Percentiles rank a stretch among this genome's conserved stretches.
Evolutionary conservation across 2,329 filamentous ascomycete species (phyloP).

Genomic region (Aspergillus hiratsukae): DNA sequence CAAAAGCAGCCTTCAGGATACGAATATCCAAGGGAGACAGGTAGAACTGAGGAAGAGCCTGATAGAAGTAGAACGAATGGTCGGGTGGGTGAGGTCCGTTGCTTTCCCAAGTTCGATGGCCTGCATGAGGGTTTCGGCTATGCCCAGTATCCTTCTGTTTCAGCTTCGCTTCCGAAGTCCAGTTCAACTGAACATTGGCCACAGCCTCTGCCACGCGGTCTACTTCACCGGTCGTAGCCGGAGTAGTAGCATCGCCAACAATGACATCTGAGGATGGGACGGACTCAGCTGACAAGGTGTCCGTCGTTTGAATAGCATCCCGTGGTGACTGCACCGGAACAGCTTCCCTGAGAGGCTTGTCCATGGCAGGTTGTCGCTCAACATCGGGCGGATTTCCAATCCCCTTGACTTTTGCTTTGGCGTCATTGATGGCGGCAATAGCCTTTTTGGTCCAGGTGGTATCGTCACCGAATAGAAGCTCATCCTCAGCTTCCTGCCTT

Average conservation of each 20-base stretch:
- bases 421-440: constrained; percentile 65
- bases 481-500: constrained; percentile 79
- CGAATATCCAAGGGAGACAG: constrained; percentile 87
- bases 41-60: constrained; percentile 81
- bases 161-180: constrained; percentile 14
- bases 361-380: constrained; percentile 48
- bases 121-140: constrained; percentile 3
- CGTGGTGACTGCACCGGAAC: constrained; percentile 47
- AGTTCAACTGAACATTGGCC: constrained; percentile 16
- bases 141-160: constrained; percentile 20
- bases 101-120: constrained; percentile 23
- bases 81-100: constrained; percentile 47
- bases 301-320: constrained; percentile 43
- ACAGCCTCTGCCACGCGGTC: constrained; percentile 23
- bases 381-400: constrained; percentile 61
- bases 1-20: constrained; percentile 85
- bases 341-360: constrained; percentile 44
- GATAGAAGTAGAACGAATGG: constrained; percentile 76
- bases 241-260: constrained; percentile 6
- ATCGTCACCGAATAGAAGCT: constrained; percentile 86
- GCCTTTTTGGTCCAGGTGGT: constrained; percentile 90
- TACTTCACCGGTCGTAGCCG: constrained; percentile 14
- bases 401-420: constrained; percentile 69
- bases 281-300: constrained; percentile 30
- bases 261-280: constrained; percentile 11